These are phyloP conservation scores for Casuarina equisetifolia DNA, from an alignment of 306 rosid genomes.

Conservation along the genomic window DNA sequence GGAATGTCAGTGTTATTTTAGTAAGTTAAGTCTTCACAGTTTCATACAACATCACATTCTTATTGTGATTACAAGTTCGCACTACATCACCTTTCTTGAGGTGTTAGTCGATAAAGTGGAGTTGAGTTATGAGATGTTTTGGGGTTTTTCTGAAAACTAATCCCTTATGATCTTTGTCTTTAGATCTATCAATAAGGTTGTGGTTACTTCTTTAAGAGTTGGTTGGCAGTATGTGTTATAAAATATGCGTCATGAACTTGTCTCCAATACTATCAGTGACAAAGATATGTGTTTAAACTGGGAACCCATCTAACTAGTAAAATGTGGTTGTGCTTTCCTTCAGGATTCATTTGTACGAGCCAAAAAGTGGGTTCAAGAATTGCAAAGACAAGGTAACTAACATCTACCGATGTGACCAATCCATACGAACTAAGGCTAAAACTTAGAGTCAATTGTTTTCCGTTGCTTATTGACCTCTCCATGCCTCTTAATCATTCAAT, in stretches of 20 bases:
- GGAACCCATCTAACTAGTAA: slow-evolving; percentile 9
- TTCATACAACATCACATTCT: not conserved
- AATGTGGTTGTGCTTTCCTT: slow-evolving; percentile 24
- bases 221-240: not conserved
- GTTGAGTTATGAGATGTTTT: not conserved
- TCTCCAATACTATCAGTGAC: not conserved
- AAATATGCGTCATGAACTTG: not conserved
- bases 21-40: not conserved
- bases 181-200: not conserved
- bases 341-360: slow-evolving; percentile 80
- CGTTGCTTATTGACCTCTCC: not conserved
- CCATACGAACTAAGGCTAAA: slow-evolving; percentile 3
- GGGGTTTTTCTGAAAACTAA: not conserved
- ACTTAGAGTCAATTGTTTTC: not conserved
- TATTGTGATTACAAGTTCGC: no score
- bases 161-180: not conserved
- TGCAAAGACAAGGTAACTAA: slow-evolving; percentile 76
- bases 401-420: slow-evolving; percentile 7
- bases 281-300: not conserved
- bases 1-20: not conserved
- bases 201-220: not conserved
- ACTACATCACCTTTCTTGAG: not conserved
- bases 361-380: slow-evolving; percentile 83
- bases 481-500: not conserved
- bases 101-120: not conserved